Base-by-base conservation (phyloP, 257 asterid genomes). In the Lycium ferocissimum region DNA sequence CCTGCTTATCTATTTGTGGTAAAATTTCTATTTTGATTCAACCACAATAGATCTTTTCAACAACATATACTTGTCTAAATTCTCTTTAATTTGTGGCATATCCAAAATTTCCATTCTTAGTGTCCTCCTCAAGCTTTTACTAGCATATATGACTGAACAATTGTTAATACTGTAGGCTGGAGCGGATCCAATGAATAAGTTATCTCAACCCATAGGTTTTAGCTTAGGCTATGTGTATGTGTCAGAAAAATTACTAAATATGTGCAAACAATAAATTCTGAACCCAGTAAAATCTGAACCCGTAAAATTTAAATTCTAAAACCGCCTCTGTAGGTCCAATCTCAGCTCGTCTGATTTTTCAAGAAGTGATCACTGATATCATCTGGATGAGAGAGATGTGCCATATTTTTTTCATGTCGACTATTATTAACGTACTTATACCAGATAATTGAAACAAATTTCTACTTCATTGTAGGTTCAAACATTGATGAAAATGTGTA, bases 51-150 rank as follows among this genome's bases (percentile, higher is more conserved):
- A 49, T 26, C 3, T 7, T 76, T 76, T 76, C 81, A 51, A 22
- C 82, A 26, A 26, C 18, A 51, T 76, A 51, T 22, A 75, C 43
- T 76, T 76, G 22, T 51, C 63, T 76, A 7, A 35, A 67, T 67
- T 67, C 75, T 2, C 75, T 67, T 2, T 6, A 67, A 35, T 67
- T 75, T 20, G 20, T 76, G 82, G 45, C 82, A 76, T 51, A 76
- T 76, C 59, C 82, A 76, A 51, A 76, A 0, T 49, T 76, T 51
- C 63, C 63, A 51, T 4, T 26, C 63, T 76, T 22, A 7, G 81
- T 73, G 81, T 73, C 7, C 40, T 76, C 40, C 82, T 76, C 63
- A 49, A 76, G 63, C 13, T 51, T 76, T 76, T 51, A 75, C 82
- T 76, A 51, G 26, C 63, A 26, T 26, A 76, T 76, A 26, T 11